Conservation (phyloP, 2,329 filamentous ascomycete genomes). For the Pestalotiopsis sp. region DNA sequence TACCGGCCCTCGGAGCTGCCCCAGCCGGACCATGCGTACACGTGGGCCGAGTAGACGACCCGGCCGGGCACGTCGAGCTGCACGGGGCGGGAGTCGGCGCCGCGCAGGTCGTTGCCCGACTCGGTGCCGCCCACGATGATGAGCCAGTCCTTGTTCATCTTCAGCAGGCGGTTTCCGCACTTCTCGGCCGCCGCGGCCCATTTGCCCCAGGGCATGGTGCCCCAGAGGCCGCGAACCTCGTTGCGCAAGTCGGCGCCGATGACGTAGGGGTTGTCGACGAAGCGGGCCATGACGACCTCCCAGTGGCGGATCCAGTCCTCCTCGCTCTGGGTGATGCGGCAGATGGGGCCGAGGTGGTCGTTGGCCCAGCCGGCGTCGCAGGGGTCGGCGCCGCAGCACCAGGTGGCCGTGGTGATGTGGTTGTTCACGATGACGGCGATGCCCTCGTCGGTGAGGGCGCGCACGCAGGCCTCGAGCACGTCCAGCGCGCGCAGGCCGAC, state of each 20-base stretch:
- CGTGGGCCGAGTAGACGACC: slow-evolving; percentile 70
- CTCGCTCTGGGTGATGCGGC: slow-evolving; percentile 64
- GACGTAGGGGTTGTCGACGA: slow-evolving; percentile 61
- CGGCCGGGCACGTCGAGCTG: slow-evolving; percentile 54
- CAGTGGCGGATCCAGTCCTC: slow-evolving; percentile 69
- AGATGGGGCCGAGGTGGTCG: slow-evolving; percentile 62
- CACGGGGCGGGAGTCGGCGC: slow-evolving; percentile 58
- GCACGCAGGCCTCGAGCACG: slow-evolving; percentile 60
- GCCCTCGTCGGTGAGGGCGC: slow-evolving; percentile 62
- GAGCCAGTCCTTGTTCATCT: slow-evolving; percentile 64
- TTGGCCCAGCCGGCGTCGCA: slow-evolving; percentile 71
- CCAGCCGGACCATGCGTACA: slow-evolving; percentile 74
- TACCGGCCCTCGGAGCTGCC: slow-evolving; percentile 63
- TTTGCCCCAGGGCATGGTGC: slow-evolving; percentile 66
- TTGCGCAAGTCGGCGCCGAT: slow-evolving; percentile 70
- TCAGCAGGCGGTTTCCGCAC: slow-evolving; percentile 62
- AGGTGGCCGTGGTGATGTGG: slow-evolving; percentile 69
- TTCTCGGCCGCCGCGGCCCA: slow-evolving; percentile 68
- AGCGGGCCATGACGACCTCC: slow-evolving; percentile 64
- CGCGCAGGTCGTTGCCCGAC: slow-evolving; percentile 66
- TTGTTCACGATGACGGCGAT: slow-evolving; percentile 70
- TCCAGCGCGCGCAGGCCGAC: slow-evolving; percentile 60
- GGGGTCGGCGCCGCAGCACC: slow-evolving; percentile 70
- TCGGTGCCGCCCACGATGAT: slow-evolving; percentile 70
- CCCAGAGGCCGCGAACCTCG: slow-evolving; percentile 70